Evolutionary conservation across 768 basidiomycete species (phyloP).

Genomic region (Rhodotorula kratochvilovae): DNA sequence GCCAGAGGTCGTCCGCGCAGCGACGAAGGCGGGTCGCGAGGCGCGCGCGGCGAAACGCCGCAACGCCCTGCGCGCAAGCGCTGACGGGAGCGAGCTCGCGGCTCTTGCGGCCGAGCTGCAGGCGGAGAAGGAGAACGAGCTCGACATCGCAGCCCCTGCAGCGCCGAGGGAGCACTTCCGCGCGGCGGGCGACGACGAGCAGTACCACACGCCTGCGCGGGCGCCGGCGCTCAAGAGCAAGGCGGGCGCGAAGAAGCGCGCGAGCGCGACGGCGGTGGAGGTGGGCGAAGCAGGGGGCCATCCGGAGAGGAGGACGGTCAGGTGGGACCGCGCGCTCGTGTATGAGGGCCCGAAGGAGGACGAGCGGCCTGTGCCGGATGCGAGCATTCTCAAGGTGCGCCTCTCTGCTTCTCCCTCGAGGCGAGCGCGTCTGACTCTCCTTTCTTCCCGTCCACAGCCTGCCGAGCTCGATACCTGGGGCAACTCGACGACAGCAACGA

Average conservation of each 20-base stretch:
- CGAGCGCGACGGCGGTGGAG: background rate
- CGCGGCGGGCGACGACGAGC: slow-evolving; percentile 37
- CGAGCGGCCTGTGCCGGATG: background rate
- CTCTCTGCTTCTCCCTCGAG: too few relatives aligned
- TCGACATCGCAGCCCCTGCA: background rate
- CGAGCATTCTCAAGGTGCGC: slow-evolving; percentile 31
- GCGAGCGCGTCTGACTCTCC: too few relatives aligned
- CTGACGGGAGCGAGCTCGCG: slow-evolving; percentile 26
- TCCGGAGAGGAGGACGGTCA: background rate
- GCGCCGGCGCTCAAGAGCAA: background rate
- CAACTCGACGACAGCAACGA: slow-evolving; percentile 9
- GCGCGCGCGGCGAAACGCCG: slow-evolving; percentile 19
- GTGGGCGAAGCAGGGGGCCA: background rate
- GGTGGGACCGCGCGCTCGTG: slow-evolving; percentile 36
- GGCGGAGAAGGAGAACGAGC: background rate
- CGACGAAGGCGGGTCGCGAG: slow-evolving; percentile 21
- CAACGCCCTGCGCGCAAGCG: slow-evolving; percentile 24
- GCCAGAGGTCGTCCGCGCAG: background rate
- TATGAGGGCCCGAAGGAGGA: slow-evolving; percentile 20
- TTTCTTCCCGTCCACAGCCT: background rate
- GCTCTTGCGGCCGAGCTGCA: background rate
- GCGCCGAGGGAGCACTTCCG: slow-evolving; percentile 18
- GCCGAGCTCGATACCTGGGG: slow-evolving; percentile 23
- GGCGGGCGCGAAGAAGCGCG: slow-evolving; percentile 6
- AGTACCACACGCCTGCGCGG: slow-evolving; percentile 17